phyloP scores from a whole-genome alignment of 192 early-diverging fungal species.

The Entophlyctis luteolus region DNA sequence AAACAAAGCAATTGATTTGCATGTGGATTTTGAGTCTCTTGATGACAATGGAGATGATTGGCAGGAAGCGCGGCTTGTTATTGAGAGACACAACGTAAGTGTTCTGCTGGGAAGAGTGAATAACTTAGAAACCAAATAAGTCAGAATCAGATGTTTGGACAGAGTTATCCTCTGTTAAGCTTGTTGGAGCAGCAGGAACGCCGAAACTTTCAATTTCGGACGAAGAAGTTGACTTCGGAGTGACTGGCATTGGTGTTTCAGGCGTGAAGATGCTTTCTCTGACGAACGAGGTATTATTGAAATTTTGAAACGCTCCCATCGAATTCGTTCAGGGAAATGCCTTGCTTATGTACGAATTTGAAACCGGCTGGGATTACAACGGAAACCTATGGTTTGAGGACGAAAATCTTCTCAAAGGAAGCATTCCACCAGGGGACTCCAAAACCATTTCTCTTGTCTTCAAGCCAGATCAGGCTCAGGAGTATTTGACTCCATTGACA shows the following conservation, averaged over 20 bases:
- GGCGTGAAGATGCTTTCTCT: conserved; percentile 25
- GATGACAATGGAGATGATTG: conserved; percentile 47
- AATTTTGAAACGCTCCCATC: neutral
- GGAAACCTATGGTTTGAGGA: conserved; percentile 26
- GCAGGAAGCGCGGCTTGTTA: conserved; percentile 50
- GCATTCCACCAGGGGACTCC: conserved; percentile 29
- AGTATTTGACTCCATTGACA: conserved; percentile 23
- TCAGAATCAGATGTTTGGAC: conserved; percentile 31
- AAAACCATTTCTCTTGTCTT: conserved; percentile 26
- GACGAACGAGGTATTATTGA: conserved; percentile 31
- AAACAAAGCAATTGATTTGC: conserved; percentile 30
- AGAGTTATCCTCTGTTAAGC: conserved; percentile 39
- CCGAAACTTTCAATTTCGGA: conserved; percentile 42
- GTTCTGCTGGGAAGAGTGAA: neutral
- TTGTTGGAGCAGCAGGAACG: conserved; percentile 48
- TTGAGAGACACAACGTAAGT: conserved; percentile 43
- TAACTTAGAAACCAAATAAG: neutral
- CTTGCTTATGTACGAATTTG: conserved; percentile 37
- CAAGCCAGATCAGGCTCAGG: conserved; percentile 24
- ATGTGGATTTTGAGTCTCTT: conserved; percentile 45
- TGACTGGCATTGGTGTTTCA: conserved; percentile 29
- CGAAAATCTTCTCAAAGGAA: conserved; percentile 20
- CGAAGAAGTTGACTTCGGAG: conserved; percentile 40
- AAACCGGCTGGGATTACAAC: conserved; percentile 38
- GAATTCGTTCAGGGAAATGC: conserved; percentile 35